Percentiles rank a stretch among this genome's conserved stretches.
Evolutionary conservation across 805 yeast genomes (phyloP).

Genomic region (Hagleromyces aurorensis): DNA sequence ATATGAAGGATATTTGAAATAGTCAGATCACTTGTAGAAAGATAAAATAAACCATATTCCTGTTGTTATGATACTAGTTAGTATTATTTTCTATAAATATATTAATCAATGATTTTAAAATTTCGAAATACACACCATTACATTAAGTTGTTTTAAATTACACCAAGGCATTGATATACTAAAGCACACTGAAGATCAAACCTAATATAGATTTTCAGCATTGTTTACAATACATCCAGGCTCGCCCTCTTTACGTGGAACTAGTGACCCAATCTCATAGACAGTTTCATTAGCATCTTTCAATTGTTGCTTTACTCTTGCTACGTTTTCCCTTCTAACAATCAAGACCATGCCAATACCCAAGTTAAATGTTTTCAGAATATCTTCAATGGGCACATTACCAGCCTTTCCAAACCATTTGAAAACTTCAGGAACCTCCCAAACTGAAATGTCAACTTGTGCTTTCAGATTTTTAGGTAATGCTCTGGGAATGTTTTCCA

Average conservation of each 20-base stretch:
- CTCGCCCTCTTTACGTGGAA: slow-evolving; percentile 38
- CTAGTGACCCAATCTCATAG: slow-evolving; percentile 56
- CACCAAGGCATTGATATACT: too few species aligned
- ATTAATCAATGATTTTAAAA: too few species aligned
- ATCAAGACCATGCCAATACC: slow-evolving; percentile 96
- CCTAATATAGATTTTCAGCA: slow-evolving; percentile 26
- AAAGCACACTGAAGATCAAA: slow-evolving; percentile 3
- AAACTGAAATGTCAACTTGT: slow-evolving; percentile 61
- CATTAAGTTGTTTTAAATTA: too few species aligned
- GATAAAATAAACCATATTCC: not conserved
- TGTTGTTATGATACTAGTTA: too few species aligned
- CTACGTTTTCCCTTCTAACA: slow-evolving; percentile 62
- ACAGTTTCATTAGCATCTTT: slow-evolving; percentile 67
- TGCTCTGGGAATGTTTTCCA: slow-evolving; percentile 94
- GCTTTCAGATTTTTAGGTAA: slow-evolving; percentile 78
- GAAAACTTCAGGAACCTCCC: slow-evolving; percentile 87
- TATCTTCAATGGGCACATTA: slow-evolving; percentile 76
- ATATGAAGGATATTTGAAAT: slow-evolving; percentile 14
- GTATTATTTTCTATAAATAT: too few species aligned
- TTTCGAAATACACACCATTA: too few species aligned
- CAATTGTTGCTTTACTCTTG: slow-evolving; percentile 44
- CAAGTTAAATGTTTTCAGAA: slow-evolving; percentile 85
- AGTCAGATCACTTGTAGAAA: not conserved
- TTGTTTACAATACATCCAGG: slow-evolving; percentile 57
- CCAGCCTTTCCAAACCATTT: slow-evolving; percentile 92